phyloP scores from a whole-genome alignment of 768 basidiomycete genomes.

The Tulasnella sp. region DNA sequence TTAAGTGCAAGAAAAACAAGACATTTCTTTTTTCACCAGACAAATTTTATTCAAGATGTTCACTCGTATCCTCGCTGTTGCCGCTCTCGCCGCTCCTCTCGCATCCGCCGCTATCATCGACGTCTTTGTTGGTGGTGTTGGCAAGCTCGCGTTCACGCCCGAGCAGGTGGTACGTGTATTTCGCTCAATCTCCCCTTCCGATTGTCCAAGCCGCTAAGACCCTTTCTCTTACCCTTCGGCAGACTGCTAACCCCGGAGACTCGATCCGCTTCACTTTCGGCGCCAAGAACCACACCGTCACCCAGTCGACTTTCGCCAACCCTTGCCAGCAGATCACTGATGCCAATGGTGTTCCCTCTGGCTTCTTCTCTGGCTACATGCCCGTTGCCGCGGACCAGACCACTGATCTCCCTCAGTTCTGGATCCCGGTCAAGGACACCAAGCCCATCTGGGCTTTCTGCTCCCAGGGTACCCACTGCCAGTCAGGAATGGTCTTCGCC shows the following conservation, averaged over 20 bases:
- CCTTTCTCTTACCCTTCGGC: neutral
- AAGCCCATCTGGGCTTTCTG: constrained; percentile 50
- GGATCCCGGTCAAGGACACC: constrained; percentile 53
- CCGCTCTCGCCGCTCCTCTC: constrained; percentile 11
- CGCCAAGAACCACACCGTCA: constrained; percentile 28
- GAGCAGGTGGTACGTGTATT: constrained; percentile 20
- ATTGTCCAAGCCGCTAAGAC: too few species aligned
- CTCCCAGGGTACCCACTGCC: constrained; percentile 30
- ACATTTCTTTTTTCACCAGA: neutral
- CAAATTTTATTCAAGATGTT: constrained; percentile 7
- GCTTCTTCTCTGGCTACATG: constrained; percentile 32
- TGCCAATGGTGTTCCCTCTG: constrained; percentile 20
- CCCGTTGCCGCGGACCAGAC: constrained; percentile 44
- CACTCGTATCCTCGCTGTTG: constrained; percentile 2
- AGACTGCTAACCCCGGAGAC: constrained; percentile 18
- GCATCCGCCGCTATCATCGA: constrained; percentile 22
- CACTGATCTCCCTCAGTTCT: constrained; percentile 17
- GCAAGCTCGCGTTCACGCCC: constrained; percentile 22
- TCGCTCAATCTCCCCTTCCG: too few species aligned
- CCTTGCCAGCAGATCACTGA: constrained; percentile 21
- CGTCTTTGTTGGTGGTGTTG: constrained; percentile 26
- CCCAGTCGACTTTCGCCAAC: constrained; percentile 27
- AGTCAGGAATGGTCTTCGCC: constrained; percentile 29
- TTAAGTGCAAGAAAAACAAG: constrained; percentile 14
- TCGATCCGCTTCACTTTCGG: constrained; percentile 25